Conservation (phyloP, 2,329 filamentous ascomycete species). For the Fusarium continuum region DNA sequence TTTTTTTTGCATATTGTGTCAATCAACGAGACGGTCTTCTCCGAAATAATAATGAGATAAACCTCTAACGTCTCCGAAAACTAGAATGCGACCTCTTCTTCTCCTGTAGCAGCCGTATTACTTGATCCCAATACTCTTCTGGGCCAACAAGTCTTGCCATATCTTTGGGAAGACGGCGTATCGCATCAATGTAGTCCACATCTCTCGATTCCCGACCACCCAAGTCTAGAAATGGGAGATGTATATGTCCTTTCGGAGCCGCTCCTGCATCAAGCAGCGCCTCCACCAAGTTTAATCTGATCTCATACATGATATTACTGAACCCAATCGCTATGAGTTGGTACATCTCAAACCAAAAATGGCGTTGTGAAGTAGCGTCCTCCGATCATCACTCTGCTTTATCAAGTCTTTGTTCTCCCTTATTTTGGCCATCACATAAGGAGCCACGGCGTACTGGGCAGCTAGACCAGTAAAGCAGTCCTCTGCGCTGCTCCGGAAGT, state of each 20-base stretch:
- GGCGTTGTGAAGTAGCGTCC: neutral
- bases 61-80: neutral
- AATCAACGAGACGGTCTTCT: neutral
- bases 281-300: neutral
- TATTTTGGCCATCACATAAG: neutral
- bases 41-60: neutral
- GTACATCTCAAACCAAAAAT: neutral
- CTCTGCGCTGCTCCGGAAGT: neutral
- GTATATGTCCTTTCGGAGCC: neutral
- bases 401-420: neutral
- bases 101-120: neutral
- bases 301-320: too few relatives aligned
- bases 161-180: neutral
- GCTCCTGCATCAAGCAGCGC: neutral
- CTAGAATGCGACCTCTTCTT: neutral
- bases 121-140: neutral
- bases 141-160: rapidly evolving
- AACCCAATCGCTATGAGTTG: neutral
- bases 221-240: neutral
- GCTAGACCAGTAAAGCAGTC: neutral
- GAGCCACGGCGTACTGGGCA: neutral
- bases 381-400: neutral
- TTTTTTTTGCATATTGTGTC: too few relatives aligned
- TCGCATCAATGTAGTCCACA: neutral
- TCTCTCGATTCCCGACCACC: too few relatives aligned